Conservation (phyloP, 192 early-diverging fungal species). For the Coemansia reversa region DNA sequence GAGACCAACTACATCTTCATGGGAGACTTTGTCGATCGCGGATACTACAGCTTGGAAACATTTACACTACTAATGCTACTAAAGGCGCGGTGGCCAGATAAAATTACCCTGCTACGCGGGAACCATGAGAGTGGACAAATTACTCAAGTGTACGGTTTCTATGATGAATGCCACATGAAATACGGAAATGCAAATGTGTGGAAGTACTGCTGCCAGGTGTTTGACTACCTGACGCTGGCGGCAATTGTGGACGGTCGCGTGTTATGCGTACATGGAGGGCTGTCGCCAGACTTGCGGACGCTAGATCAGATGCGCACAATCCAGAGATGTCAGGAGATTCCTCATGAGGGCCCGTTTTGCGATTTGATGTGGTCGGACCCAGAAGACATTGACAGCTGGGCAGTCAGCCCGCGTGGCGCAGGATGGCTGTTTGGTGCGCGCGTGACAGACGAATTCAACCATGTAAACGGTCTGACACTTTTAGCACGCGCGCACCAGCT, state of each 20-base stretch:
- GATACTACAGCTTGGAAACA: slow-evolving; percentile 95
- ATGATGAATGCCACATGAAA: slow-evolving; percentile 88
- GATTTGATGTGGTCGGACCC: slow-evolving; percentile 55
- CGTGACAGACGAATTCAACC: slow-evolving; percentile 96
- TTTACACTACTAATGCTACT: slow-evolving; percentile 90
- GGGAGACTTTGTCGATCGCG: slow-evolving; percentile 99
- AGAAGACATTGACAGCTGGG: slow-evolving; percentile 84
- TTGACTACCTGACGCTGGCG: slow-evolving; percentile 89
- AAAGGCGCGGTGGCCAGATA: slow-evolving; percentile 96
- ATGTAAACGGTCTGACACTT: slow-evolving; percentile 86
- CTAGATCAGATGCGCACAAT: slow-evolving; percentile 94
- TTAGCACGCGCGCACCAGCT: slow-evolving; percentile 98
- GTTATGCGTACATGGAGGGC: slow-evolving; percentile 93
- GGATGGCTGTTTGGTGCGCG: slow-evolving; percentile 98
- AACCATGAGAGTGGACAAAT: slow-evolving; percentile 98
- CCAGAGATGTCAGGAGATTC: slow-evolving; percentile 79
- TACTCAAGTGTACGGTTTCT: slow-evolving; percentile 97
- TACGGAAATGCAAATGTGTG: slow-evolving; percentile 86
- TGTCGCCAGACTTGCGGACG: slow-evolving; percentile 90
- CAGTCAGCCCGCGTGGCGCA: slow-evolving; percentile 91
- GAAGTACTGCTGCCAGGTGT: slow-evolving; percentile 93
- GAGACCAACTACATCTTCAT: slow-evolving; percentile 97
- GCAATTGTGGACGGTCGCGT: slow-evolving; percentile 89
- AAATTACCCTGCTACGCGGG: slow-evolving; percentile 91
- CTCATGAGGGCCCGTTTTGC: slow-evolving; percentile 54